Evolutionary conservation across 179 eudicot species (phyloP).

Genomic region (Beta macrorhiza): DNA sequence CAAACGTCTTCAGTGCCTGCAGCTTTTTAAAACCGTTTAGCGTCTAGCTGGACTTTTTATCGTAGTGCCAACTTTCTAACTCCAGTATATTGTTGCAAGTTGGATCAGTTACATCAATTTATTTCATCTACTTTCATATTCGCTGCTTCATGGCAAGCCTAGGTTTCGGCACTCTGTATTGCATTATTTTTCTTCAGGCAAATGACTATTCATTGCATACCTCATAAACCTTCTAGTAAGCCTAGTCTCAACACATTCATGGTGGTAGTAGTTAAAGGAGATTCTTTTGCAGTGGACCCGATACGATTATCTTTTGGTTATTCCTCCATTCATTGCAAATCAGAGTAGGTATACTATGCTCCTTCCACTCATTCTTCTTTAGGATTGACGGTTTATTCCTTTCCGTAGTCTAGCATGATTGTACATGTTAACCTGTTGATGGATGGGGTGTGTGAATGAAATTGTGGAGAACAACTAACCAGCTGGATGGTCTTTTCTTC

Average conservation of each 20-base stretch:
- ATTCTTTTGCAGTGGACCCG: conserved; percentile 40
- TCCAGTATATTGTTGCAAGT: too few relatives aligned
- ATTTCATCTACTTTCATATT: too few relatives aligned
- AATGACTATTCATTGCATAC: conserved; percentile 59
- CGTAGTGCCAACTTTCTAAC: too few relatives aligned
- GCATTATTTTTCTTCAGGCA: conserved; percentile 39
- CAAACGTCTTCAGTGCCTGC: too few relatives aligned
- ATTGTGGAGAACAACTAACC: neutral
- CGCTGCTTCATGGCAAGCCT: conserved; percentile 33
- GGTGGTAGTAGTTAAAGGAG: conserved; percentile 70
- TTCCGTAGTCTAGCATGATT: neutral
- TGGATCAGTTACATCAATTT: too few relatives aligned
- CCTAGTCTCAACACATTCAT: conserved; percentile 67
- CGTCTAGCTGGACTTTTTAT: too few relatives aligned
- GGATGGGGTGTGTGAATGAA: neutral
- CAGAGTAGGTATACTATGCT: conserved; percentile 49
- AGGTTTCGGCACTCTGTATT: conserved; percentile 46
- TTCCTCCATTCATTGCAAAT: conserved; percentile 37
- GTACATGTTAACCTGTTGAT: neutral
- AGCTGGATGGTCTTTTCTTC: neutral
- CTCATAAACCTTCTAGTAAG: conserved; percentile 50
- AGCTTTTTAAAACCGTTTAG: too few relatives aligned
- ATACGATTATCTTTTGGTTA: conserved; percentile 48
- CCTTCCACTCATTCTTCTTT: neutral
- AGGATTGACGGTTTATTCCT: neutral